These are phyloP conservation scores for Penicillium nordicum DNA, from an alignment of 2,329 filamentous ascomycete species.

Conservation along the genomic window DNA sequence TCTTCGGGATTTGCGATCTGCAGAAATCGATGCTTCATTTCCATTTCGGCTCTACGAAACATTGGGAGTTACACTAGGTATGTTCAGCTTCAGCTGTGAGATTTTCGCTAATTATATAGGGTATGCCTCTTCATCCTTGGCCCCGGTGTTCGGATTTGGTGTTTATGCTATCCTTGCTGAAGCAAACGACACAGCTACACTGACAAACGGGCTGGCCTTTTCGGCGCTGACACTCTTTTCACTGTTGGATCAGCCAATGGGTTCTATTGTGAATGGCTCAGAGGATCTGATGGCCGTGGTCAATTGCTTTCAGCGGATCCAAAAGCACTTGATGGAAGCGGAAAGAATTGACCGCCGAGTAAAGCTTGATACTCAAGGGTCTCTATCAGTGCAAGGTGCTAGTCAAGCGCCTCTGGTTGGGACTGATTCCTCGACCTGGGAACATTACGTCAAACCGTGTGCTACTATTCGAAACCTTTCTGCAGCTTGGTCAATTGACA, in stretches of 20 bases:
- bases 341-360: constrained; percentile 14
- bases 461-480: constrained; percentile 8
- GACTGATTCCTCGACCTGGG: neutral
- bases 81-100: neutral
- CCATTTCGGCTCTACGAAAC: constrained; percentile 13
- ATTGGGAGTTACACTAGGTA: constrained; percentile 15
- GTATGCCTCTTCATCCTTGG: constrained; percentile 15
- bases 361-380: neutral
- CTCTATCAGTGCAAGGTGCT: neutral
- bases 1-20: constrained; percentile 13
- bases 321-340: constrained; percentile 15
- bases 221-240: constrained; percentile 21
- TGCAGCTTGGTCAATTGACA: constrained; percentile 14
- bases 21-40: constrained; percentile 16
- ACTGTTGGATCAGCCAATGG: constrained; percentile 18
- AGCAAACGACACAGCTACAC: constrained; percentile 8
- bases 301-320: constrained; percentile 22
- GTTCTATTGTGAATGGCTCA: constrained; percentile 12
- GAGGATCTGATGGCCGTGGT: constrained; percentile 17
- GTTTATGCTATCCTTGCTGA: constrained; percentile 13
- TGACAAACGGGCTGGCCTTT: constrained; percentile 18
- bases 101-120: constrained; percentile 10
- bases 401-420: neutral
- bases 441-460: neutral
- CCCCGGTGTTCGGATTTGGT: constrained; percentile 18